Base-by-base conservation (phyloP, 352 stramenopile species). In the Phytophthora vignae region DNA sequence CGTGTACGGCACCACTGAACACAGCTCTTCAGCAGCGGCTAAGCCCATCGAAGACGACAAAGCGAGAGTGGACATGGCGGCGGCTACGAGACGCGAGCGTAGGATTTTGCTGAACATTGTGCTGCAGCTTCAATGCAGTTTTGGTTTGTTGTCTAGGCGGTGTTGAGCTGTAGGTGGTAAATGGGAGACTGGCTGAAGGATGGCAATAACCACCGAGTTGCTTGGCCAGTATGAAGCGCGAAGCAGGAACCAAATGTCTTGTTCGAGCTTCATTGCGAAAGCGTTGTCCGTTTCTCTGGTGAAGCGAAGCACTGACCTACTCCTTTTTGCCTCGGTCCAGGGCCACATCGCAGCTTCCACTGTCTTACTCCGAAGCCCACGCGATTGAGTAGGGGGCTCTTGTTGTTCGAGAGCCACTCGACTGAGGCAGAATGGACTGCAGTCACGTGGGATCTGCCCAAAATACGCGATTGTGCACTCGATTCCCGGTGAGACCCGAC, bases 1-100 rank as follows among this genome's bases (percentile, higher is more conserved):
- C 29, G 74, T 77, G 54, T 62, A 60, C 2, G 84, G 81, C 36
- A 74, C 55, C 11, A 87, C 61, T 1, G 84, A 87, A 58, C 83
- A 91, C 12, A 91, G 68, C 19, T 77, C 67, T 12, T 82, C 71
- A 1, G 67, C 71, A 25, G 19, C 12, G 40, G 21, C 57, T 6
- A 58, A 10, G 2, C 8, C 31, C 25, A 25, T 31, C 12, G 60
- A 46, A n/a, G 46, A 66, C 3, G 55, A 64, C 21, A 66, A 38
- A 2, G 31, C 25, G 22, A 72, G 36, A 17, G 55, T 50, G 15
- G 59, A 63, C 49, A 74, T 38, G 17, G 17, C 38, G 31, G 38
- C 25, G 21, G 19, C 25, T 33, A 60, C 49, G 11, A 78, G 12
- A 38, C 60, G 55, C 15, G 59, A 74, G 11, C 33, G 15, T 36